Evolutionary conservation across 257 asterid genomes (phyloP), one percentile per base, ranked within the genome.

Genomic region (Solanum pinnatisectum): DNA sequence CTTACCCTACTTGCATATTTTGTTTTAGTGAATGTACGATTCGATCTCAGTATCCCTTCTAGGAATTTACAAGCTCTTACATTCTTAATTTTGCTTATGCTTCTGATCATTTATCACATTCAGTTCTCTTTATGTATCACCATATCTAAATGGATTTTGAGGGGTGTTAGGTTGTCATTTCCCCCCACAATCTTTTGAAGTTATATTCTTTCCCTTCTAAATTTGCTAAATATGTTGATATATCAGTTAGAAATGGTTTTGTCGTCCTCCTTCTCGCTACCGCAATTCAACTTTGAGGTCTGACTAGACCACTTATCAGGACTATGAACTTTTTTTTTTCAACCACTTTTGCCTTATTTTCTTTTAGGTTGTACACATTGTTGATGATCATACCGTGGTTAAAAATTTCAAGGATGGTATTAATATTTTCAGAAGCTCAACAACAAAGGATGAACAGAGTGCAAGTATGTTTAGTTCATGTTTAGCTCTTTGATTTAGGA

Each of bases 341-440:
- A 87, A 59, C 56, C 59, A 42, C 88, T 76, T 52, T 46, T 36
- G 30, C 23, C 85, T 60, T 84, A 86, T 23, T 39, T 89, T 87
- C 78, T 83, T 91, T 92, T 84, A 95, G 99, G 93, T 94, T 88
- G 88, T 96, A 86, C 52, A 90, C 86, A 89, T 96, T 88, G 94
- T 91, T 88, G 92, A 91, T 84, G 85, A 90, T 88, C 94, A 91
- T 90, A 84, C 85, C 67, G 94, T 90, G 89, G 91, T 71, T 85
- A 77, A 87, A 83, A 91, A 87, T 56, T 86, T 59, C 70, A 68
- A 71, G 39, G 91, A 90, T 91, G 81, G 92, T 56, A 88, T 96
- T 87, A 79, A 92, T 76, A 91, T 96, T 86, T 59, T 88, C 86
- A 94, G 90, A 87, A 87, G 30, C 84, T 89, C 95, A 87, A 89